Conservation (phyloP, 2,329 filamentous ascomycete species). For the Orbilia quercus region DNA sequence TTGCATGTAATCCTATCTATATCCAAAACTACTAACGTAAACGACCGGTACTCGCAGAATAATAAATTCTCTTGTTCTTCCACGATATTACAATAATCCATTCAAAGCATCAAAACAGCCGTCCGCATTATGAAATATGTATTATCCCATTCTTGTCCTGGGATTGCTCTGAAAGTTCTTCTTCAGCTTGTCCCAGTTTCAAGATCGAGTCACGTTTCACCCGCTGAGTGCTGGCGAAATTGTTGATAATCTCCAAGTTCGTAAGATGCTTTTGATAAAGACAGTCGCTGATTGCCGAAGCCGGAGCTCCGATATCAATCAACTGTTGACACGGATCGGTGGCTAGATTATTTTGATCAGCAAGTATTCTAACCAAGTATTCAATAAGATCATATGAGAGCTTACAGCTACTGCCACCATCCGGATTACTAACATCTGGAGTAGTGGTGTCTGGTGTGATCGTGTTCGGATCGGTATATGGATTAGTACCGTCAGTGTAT, state of each 20-base stretch:
- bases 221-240: conserved; percentile 28
- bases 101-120: too few species aligned
- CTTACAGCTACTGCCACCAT: conserved; percentile 20
- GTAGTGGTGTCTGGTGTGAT: too few species aligned
- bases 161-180: background rate
- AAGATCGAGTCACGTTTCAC: too few species aligned
- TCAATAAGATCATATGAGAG: background rate
- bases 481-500: too few species aligned
- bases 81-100: too few species aligned
- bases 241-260: conserved; percentile 21
- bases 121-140: too few species aligned
- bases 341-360: conserved; percentile 18
- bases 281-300: conserved; percentile 19
- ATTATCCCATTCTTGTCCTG: too few species aligned
- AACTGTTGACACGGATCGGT: conserved; percentile 37
- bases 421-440: background rate
- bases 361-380: background rate
- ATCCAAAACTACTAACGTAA: too few species aligned
- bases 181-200: conserved; percentile 8
- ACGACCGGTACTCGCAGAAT: too few species aligned
- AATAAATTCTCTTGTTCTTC: too few species aligned
- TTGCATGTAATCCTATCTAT: too few species aligned
- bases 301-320: conserved; percentile 23
- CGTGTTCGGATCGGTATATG: too few species aligned
- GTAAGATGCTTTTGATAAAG: conserved; percentile 30